Percentiles rank a stretch among this genome's conserved stretches.
Evolutionary conservation across 768 basidiomycete species (phyloP).

Genomic region (Imleria badia): DNA sequence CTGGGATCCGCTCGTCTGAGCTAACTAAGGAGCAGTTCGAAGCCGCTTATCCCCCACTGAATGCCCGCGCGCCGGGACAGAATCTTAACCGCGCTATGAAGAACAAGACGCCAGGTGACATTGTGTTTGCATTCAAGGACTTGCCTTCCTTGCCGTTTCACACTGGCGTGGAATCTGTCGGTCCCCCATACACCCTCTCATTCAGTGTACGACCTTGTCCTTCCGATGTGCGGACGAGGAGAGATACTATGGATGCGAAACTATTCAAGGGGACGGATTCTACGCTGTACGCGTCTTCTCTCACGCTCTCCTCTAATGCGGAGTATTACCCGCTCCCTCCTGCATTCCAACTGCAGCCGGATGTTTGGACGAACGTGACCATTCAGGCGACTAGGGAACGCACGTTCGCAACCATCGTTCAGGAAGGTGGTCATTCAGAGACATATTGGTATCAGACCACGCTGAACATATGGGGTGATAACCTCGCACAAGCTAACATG

Average conservation of each 20-base stretch:
- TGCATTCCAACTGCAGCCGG: constrained; percentile 25
- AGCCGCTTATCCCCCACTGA: constrained; percentile 35
- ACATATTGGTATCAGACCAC: constrained; percentile 36
- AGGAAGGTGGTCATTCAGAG: constrained; percentile 15
- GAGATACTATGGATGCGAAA: constrained; percentile 14
- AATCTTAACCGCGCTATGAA: constrained; percentile 43
- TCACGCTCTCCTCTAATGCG: constrained; percentile 40
- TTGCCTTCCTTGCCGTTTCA: constrained; percentile 20
- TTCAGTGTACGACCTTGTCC: constrained; percentile 39
- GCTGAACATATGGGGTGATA: constrained; percentile 41
- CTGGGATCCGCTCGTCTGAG: constrained; percentile 33
- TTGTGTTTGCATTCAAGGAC: constrained; percentile 30
- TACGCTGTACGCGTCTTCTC: constrained; percentile 34
- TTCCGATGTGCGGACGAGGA: constrained; percentile 10
- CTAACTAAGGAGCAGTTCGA: constrained; percentile 39
- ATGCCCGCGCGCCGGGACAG: constrained; percentile 42
- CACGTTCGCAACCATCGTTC: constrained; percentile 33
- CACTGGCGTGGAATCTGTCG: constrained; percentile 38
- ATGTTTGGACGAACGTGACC: constrained; percentile 35
- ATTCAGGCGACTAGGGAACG: constrained; percentile 38
- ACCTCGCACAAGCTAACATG: constrained; percentile 40
- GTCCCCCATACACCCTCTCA: constrained; percentile 43
- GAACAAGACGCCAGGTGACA: constrained; percentile 21
- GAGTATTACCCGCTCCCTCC: constrained; percentile 37
- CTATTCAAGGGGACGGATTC: constrained; percentile 40